These are phyloP conservation scores for Chondrostereum purpureum DNA, from an alignment of 1,284 basidiomycete species.

Conservation along the genomic window DNA sequence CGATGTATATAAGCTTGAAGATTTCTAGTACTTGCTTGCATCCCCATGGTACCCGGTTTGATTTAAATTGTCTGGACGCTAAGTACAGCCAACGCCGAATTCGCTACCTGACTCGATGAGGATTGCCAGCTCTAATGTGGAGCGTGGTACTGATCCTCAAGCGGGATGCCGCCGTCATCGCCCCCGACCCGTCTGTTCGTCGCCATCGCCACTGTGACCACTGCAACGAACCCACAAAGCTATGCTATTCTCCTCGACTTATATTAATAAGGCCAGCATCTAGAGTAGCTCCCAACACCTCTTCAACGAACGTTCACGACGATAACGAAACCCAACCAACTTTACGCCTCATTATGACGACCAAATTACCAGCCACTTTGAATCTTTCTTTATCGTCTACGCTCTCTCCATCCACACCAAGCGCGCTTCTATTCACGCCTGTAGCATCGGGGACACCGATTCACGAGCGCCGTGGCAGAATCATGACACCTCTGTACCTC, in stretches of 20 bases:
- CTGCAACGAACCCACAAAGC: not conserved
- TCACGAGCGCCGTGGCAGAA: not conserved
- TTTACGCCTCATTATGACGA: not conserved
- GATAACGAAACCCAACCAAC: not conserved
- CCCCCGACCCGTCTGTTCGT: not conserved
- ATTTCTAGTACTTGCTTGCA: constrained; percentile 27
- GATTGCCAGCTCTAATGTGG: too few relatives aligned
- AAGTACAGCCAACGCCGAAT: too few relatives aligned
- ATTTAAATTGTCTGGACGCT: too few relatives aligned
- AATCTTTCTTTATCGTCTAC: not conserved
- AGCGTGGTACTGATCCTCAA: not conserved
- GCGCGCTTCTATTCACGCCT: not conserved
- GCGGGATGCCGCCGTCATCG: not conserved
- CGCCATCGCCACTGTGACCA: not conserved
- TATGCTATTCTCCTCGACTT: not conserved
- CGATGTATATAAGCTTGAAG: constrained; percentile 46
- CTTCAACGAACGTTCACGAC: not conserved
- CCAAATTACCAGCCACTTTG: not conserved
- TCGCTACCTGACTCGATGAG: too few relatives aligned
- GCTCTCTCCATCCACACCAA: not conserved
- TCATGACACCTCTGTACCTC: not conserved
- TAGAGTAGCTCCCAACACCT: too few relatives aligned
- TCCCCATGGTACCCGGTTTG: too few relatives aligned
- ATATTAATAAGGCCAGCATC: not conserved
- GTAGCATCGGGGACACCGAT: not conserved